Conservation (phyloP, 2,329 filamentous ascomycete species). For the Neofusicoccum sp. region DNA sequence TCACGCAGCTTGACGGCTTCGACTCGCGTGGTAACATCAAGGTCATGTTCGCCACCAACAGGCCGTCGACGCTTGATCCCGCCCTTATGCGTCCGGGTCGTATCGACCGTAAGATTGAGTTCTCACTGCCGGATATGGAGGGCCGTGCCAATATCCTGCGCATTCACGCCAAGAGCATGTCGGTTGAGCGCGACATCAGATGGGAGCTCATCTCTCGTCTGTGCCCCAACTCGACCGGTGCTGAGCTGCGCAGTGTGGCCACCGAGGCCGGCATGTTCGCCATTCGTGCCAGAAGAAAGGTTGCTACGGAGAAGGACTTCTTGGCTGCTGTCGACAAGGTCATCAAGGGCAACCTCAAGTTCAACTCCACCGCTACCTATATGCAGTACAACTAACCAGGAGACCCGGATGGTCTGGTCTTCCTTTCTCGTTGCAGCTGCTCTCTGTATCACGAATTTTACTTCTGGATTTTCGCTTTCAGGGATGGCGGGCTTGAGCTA, state of each 20-base stretch:
- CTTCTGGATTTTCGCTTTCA: constrained; percentile 1
- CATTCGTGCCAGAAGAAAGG: constrained; percentile 90
- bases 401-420: neutral
- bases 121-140: constrained; percentile 94
- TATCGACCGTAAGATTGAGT: constrained; percentile 99
- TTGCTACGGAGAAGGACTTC: constrained; percentile 98
- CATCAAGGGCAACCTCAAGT: constrained; percentile 98
- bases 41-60: constrained; percentile 98
- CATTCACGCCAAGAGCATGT: constrained; percentile 99
- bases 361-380: constrained; percentile 97
- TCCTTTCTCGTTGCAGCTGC: neutral
- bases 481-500: neutral
- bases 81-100: constrained; percentile 94
- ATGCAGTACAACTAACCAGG: constrained; percentile 91
- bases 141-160: constrained; percentile 95
- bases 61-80: constrained; percentile 92
- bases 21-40: constrained; percentile 98
- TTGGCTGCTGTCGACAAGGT: constrained; percentile 98
- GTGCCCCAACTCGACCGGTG: constrained; percentile 95
- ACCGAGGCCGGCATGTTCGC: constrained; percentile 99
- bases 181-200: constrained; percentile 94
- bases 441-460: neutral
- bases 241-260: constrained; percentile 91
- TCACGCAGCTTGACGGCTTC: constrained; percentile 95
- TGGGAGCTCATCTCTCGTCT: constrained; percentile 98